Conservation (phyloP, 2,329 filamentous ascomycete species). For the Nannizzia gypsea region DNA sequence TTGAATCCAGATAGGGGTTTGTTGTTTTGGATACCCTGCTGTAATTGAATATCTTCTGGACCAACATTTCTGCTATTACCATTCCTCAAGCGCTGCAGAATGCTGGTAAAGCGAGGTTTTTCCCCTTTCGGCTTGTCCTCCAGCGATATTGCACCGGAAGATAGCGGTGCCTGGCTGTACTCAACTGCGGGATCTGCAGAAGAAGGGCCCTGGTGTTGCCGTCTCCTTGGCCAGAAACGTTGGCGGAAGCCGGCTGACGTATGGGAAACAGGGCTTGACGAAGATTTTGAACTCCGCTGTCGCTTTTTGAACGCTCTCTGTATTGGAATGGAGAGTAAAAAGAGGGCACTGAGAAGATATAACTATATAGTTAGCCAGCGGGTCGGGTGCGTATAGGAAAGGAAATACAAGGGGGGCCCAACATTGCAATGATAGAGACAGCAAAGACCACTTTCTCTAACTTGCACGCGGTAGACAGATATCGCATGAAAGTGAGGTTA, state of each 20-base stretch:
- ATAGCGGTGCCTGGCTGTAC: neutral
- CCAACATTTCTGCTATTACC: neutral
- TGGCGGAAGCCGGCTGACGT: neutral
- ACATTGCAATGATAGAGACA: constrained; percentile 67
- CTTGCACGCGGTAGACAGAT: constrained; percentile 53
- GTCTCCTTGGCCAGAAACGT: neutral
- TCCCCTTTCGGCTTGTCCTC: constrained; percentile 4
- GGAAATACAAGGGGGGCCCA: constrained; percentile 24
- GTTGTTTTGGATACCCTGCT: neutral
- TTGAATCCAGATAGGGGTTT: neutral
- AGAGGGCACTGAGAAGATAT: constrained; percentile 3
- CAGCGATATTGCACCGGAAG: constrained; percentile 10
- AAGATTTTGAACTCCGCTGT: constrained; percentile 3
- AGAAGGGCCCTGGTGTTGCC: neutral
- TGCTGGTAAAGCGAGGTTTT: constrained; percentile 9
- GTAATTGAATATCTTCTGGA: neutral
- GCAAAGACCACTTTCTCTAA: constrained; percentile 68
- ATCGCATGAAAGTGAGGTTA: constrained; percentile 19
- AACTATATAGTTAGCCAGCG: neutral
- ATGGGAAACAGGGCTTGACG: neutral
- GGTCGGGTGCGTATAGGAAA: neutral
- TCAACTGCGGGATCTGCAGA: neutral
- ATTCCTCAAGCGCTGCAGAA: constrained; percentile 3
- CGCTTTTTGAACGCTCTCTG: constrained; percentile 6
- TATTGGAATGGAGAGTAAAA: constrained; percentile 9